Evolutionary conservation across 495 filamentous ascomycete genomes (phyloP).

Genomic region (Trichoderma virens): DNA sequence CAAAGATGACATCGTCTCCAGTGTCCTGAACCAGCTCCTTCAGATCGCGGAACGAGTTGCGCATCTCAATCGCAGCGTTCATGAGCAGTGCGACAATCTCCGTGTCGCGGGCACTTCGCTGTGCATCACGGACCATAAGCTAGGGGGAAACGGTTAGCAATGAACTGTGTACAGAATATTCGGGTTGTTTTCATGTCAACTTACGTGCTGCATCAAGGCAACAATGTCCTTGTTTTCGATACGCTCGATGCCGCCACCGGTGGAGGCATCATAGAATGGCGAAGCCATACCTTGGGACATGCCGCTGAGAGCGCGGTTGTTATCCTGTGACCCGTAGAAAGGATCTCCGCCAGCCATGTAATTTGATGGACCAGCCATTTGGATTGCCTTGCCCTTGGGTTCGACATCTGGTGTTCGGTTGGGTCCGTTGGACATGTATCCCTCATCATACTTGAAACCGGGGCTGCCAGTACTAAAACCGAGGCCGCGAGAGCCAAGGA

Average conservation of each 20-base stretch:
- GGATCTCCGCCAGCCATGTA: slow-evolving; percentile 48
- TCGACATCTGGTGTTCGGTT: slow-evolving; percentile 50
- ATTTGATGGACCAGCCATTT: slow-evolving; percentile 47
- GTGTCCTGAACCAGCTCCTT: slow-evolving; percentile 84
- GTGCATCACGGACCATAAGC: slow-evolving; percentile 91
- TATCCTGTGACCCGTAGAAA: slow-evolving; percentile 29
- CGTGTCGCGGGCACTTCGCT: slow-evolving; percentile 92
- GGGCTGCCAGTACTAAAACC: slow-evolving; percentile 40
- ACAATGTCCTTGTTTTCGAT: slow-evolving; percentile 98
- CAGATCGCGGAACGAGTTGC: slow-evolving; percentile 93
- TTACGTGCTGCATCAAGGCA: slow-evolving; percentile 83
- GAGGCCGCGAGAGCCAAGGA: slow-evolving; percentile 32
- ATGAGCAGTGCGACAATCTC: slow-evolving; percentile 95
- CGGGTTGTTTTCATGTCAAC: slow-evolving; percentile 39
- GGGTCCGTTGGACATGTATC: slow-evolving; percentile 78
- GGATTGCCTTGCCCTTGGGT: slow-evolving; percentile 50
- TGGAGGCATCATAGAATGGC: slow-evolving; percentile 84
- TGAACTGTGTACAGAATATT: slow-evolving; percentile 6
- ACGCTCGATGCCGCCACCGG: slow-evolving; percentile 78
- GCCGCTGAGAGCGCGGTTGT: slow-evolving; percentile 66
- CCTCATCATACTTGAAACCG: slow-evolving; percentile 63
- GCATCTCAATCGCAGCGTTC: slow-evolving; percentile 91
- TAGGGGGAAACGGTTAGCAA: slow-evolving; percentile 36
- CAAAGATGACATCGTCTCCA: slow-evolving; percentile 73
- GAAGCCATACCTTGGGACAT: slow-evolving; percentile 86